phyloP scores from a whole-genome alignment of 352 stramenopile species.

The Globisporangium camurandrum region DNA sequence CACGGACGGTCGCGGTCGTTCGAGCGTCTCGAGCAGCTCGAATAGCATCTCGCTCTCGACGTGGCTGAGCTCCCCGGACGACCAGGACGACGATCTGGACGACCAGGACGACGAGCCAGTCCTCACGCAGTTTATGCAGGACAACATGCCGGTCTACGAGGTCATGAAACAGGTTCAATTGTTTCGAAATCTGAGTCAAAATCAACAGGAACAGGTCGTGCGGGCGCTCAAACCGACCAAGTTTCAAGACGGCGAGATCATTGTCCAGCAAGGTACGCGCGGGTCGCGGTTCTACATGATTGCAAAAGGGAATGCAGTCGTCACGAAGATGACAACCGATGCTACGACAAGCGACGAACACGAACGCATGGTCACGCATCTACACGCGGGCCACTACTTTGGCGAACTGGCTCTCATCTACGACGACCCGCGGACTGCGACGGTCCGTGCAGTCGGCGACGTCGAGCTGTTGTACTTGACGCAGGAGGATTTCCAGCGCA shows the following conservation, averaged over 20 bases:
- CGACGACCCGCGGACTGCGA: constrained; percentile 82
- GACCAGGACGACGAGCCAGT: constrained; percentile 53
- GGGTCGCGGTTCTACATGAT: constrained; percentile 89
- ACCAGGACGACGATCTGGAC: constrained; percentile 58
- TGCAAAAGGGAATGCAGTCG: constrained; percentile 77
- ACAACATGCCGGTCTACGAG: constrained; percentile 85
- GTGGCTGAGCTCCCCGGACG: constrained; percentile 63
- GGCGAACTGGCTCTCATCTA: constrained; percentile 90
- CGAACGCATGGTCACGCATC: constrained; percentile 82
- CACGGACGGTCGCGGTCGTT: constrained; percentile 16
- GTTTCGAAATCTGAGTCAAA: constrained; percentile 82
- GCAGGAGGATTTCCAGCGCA: constrained; percentile 83
- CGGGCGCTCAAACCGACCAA: constrained; percentile 77
- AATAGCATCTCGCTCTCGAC: constrained; percentile 53
- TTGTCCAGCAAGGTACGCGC: constrained; percentile 80
- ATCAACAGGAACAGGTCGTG: constrained; percentile 84
- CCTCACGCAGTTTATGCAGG: constrained; percentile 65
- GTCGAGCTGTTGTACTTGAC: constrained; percentile 82
- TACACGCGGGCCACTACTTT: constrained; percentile 91
- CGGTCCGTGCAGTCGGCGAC: constrained; percentile 66
- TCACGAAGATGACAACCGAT: constrained; percentile 63
- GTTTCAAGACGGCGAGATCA: constrained; percentile 77
- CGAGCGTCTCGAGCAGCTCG: constrained; percentile 39
- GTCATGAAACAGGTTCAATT: constrained; percentile 86
- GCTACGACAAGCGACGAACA: constrained; percentile 33